Base-by-base conservation (phyloP, 371 early-diverging fungal species). In the Umbelopsis sp. region DNA sequence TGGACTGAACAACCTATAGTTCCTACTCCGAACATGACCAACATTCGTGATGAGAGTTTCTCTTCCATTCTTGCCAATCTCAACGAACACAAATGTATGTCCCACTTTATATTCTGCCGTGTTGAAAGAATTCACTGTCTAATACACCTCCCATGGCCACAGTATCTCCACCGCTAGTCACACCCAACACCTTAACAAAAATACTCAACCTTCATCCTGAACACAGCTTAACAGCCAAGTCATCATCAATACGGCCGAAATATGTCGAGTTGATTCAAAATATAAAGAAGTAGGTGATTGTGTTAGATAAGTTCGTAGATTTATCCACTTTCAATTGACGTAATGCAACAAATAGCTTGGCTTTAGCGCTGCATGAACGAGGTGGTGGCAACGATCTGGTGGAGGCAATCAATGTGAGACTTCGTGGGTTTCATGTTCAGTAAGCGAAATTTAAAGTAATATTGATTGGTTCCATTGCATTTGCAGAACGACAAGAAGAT, bases 21-120 rank as follows among this genome's bases (percentile, higher is more conserved):
- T 35, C 57, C 57, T 14, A 57, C 57, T 57, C 57, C 57, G 57
- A 57, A 57, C 29, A 57, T 57, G 57, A 16, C 57, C 29, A 57
- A 57, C 35, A 57, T 57, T 35, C 18, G 32, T 3, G 57, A 57
- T 29, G 57, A 57, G 14, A 32, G 32, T 5, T 57, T 29, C 35
- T 18, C 35, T 18, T 24, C 57, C 11, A 57, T 57, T 18, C 32
- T 57, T 3, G 57, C 57, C 10, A 57, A 57, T 14, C n/a, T 57
- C n/a, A 35, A 57, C 14, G 57, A 57, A 9, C 57, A 57, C 5
- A 57, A 57, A n/a, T 10, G 57, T 57, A 18, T 7, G 57, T 57
- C 9, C 9, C 24, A 6, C 1, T 20, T 11, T 29, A 14, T 51
- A 8, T 22, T 51, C 7, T 51, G 22, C 20, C 24, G 25, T 25